Evolutionary conservation across 441 rosid species (phyloP).

Genomic region (Pelargonium citronellum): DNA sequence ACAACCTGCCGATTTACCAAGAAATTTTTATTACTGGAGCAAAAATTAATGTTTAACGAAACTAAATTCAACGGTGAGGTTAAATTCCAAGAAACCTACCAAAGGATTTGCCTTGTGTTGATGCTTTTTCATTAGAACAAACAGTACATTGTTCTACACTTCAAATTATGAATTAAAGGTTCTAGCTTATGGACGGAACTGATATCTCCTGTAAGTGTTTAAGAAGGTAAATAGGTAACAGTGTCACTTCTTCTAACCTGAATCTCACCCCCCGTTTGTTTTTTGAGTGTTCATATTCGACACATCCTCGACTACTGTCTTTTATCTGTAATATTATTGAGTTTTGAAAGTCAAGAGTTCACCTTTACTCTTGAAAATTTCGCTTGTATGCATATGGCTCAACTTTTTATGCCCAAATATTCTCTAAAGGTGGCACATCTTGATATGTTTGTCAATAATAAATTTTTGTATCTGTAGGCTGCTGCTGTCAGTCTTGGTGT

Average conservation of each 20-base stretch:
- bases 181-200: too few relatives aligned
- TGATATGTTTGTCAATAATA: neutral
- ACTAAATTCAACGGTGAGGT: too few relatives aligned
- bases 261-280: too few relatives aligned
- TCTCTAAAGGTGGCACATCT: neutral
- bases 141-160: too few relatives aligned
- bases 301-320: neutral
- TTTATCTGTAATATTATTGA: neutral
- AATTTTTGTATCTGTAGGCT: conserved; percentile 30
- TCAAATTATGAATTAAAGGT: too few relatives aligned
- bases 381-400: neutral
- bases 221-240: neutral
- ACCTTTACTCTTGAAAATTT: neutral
- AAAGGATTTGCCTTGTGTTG: too few relatives aligned
- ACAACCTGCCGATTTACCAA: too few relatives aligned
- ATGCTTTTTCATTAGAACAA: too few relatives aligned
- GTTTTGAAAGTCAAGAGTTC: neutral
- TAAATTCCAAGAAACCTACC: too few relatives aligned
- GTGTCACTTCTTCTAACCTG: neutral
- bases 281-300: neutral
- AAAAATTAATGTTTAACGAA: too few relatives aligned
- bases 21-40: too few relatives aligned
- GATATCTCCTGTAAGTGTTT: too few relatives aligned
- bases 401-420: neutral
- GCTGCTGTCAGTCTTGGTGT: conserved; percentile 39